A percentile compares a stretch with the other conserved stretches of the same genome.
These are phyloP conservation scores for Ballota nigra DNA, from an alignment of 257 asterid genomes.

Conservation along the genomic window DNA sequence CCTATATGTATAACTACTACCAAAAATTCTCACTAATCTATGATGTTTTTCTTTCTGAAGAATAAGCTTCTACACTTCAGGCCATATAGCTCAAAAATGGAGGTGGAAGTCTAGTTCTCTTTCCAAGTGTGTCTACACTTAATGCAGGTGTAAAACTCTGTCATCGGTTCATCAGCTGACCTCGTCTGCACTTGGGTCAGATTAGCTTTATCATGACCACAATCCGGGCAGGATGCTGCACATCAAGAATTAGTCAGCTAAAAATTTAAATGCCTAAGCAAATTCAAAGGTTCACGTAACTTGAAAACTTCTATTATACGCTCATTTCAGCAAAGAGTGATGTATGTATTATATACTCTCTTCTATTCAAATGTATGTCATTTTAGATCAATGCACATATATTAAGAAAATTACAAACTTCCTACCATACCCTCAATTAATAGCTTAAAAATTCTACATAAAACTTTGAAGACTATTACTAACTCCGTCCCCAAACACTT, in stretches of 20 bases:
- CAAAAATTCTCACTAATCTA: not conserved
- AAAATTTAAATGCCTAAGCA: not conserved
- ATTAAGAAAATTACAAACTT: no score
- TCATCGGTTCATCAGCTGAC: conserved; percentile 76
- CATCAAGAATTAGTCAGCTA: conserved; percentile 7
- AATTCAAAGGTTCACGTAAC: not conserved
- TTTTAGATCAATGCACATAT: no score
- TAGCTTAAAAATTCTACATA: no score
- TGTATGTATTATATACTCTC: no score
- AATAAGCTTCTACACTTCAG: not conserved
- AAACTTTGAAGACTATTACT: no score
- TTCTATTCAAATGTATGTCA: no score
- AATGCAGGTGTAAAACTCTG: conserved; percentile 53
- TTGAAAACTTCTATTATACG: not conserved
- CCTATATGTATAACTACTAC: not conserved
- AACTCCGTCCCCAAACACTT: no score
- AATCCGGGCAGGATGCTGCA: conserved; percentile 51
- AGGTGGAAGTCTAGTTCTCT: conserved; percentile 36
- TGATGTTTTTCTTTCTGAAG: not conserved
- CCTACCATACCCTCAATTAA: no score
- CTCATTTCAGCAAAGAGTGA: not conserved
- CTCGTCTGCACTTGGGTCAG: conserved; percentile 56
- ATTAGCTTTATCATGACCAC: conserved; percentile 41
- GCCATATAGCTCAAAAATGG: not conserved
- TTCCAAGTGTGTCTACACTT: conserved; percentile 51